Evolutionary conservation across 371 early-diverging fungal species (phyloP), one percentile per base, ranked within the genome.

Genomic region (Mortierella sp.): DNA sequence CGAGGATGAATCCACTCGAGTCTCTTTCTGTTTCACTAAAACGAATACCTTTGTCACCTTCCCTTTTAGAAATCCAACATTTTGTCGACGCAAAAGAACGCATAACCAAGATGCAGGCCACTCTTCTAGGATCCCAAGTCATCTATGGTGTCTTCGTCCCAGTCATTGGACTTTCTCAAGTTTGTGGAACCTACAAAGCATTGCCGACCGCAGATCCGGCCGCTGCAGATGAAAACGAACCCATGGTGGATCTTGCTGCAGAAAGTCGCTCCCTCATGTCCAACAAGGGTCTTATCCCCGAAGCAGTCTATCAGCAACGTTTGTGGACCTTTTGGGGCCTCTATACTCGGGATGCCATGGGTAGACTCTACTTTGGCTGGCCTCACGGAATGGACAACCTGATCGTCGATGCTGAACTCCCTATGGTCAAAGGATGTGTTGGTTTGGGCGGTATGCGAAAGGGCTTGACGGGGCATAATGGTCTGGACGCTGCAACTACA

Each of bases 351-450:
- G 74, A 74, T 40, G 47, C 63, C 19, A 74, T 63, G 45, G 17
- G 56, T 24, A 47, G 74, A 14, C 50, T 74, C 0, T 74, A 74
- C 14, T 74, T 67, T 55, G 74, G 74, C 5, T 74, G 74, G 74
- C 67, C 74, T 5, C 63, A 59, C 14, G 74, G 74, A n/a, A 29
- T 63, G 21, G 74, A 74, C 19, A 45, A 21, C 0, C 19, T 59
- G 40, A 40, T 17, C 16, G 37, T 74, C 19, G 50, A 50, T 0
- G 58, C 68, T 2, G 74, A 74, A 17, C 19, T 74, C 19, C 74
- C 74, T 0, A 59, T 47, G 44, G 52, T 74, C 57, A 62, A 67
- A 29, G 74, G 74, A 7, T 50, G 13, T 34, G 56, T 72, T 1
- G 72, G 72, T 5, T 31, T 71, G 27, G 71, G 71, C 2, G 71